Conservation (phyloP, 768 basidiomycete species). For the Asterophora parasitica region DNA sequence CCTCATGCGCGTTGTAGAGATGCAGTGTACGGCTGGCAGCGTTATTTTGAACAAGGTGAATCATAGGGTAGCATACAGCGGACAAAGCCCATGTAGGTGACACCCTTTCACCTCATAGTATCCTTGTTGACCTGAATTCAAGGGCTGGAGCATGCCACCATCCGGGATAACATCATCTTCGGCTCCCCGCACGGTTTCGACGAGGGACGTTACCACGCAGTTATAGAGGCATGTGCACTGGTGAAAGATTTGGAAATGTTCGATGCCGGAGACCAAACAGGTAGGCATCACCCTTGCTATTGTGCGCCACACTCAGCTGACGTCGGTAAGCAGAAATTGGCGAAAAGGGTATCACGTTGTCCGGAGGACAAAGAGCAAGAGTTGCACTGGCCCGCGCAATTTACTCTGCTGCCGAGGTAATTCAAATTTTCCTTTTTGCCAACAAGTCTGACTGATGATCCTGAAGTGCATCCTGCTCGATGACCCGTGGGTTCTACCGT, state of each 20-base stretch:
- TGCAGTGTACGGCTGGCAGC: constrained; percentile 49
- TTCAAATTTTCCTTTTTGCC: too few relatives aligned
- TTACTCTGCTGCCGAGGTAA: constrained; percentile 63
- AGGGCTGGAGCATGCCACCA: constrained; percentile 80
- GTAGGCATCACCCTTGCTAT: constrained; percentile 26
- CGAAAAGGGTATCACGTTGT: constrained; percentile 75
- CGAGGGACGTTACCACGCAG: constrained; percentile 55
- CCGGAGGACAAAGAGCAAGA: constrained; percentile 70
- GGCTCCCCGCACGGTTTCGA: constrained; percentile 56
- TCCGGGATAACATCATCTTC: constrained; percentile 79
- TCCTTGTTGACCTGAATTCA: constrained; percentile 22
- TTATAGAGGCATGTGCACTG: constrained; percentile 74
- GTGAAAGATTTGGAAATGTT: constrained; percentile 66
- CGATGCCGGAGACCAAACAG: constrained; percentile 74
- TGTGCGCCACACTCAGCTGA: neutral
- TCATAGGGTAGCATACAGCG: constrained; percentile 65
- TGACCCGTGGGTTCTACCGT: constrained; percentile 49
- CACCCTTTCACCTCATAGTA: neutral
- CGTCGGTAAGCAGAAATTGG: constrained; percentile 51
- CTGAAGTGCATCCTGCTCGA: constrained; percentile 57
- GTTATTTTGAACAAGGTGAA: constrained; percentile 52
- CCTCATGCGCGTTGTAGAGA: constrained; percentile 34
- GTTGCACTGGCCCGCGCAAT: constrained; percentile 75
- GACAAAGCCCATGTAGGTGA: constrained; percentile 57
- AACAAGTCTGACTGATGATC: neutral